Evolutionary conservation across 352 stramenopile species (phyloP), one percentile per base, ranked within the genome.

Genomic region (Phytophthora foliorum): DNA sequence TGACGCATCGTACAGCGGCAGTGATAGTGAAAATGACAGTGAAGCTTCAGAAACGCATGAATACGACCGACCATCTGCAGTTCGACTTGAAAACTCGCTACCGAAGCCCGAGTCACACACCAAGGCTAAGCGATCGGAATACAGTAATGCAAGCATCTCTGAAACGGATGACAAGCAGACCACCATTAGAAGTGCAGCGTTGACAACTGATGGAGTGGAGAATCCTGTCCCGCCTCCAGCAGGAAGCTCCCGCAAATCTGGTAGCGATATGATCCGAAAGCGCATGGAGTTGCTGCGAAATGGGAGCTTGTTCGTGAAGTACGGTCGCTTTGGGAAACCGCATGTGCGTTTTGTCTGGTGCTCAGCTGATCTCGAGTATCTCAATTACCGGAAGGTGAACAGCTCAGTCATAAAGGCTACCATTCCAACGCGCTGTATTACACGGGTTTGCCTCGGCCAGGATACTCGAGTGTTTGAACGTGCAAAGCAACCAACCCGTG

Each of bases 301-400:
- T 60, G 87, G 87, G 19, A 89, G 78, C 27, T 64, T 94, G 24
- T 94, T 94, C 32, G 81, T 94, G 29, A 94, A 94, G 46, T 91
- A 93, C 51, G 85, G 87, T 0, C 84, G 87, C 17, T 91, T 72
- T 46, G 87, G 87, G 31, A 91, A 86, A 49, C 87, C 87, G 0
- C 87, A 94, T 55, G 85, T 91, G 31, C 82, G 87, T 14, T 94
- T 94, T 55, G 83, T 94, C 31, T 94, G 87, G 87, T 93, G 84
- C 50, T 92, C 87, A 13, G 51, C 62, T 8, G 85, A 93, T 60
- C 67, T 94, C 19, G 83, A 93, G 57, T 91, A 91, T 69, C 63
- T 94, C 7, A 82, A 89, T 58, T 94, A 92, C 56, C 87, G 87
- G 29, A 61, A 69, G 13, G 78, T 86, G n/a, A 82, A 82, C 50